Base-by-base conservation (phyloP, 805 yeast genomes). In the Candida dendrica region DNA sequence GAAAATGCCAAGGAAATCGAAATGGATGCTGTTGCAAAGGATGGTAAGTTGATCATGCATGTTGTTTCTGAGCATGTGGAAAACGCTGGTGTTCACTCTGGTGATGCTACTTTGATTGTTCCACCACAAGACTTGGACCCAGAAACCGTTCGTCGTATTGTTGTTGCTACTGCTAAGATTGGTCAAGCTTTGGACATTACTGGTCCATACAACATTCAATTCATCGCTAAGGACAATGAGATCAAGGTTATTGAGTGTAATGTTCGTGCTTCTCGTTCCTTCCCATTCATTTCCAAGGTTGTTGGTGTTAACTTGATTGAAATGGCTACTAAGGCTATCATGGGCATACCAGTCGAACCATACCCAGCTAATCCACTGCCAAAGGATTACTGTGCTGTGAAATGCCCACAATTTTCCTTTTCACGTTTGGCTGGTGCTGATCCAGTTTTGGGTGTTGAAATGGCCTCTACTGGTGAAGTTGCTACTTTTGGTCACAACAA, bases 391-490 rank as follows among this genome's bases (percentile, higher is more conserved):
- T 95, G 93, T 63, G 96, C 96, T 47, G 80, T 89, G 47, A 91
- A 91, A 72, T 97, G 90, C 45, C 98, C 98, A 11, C 98, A 91
- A 67, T 91, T 91, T 69, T 90, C 97, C 6, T 91, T 93, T 81
- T 84, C 97, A 26, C 81, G 98, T 65, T 75, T 91, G 52, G 86
- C 96, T 38, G 98, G 98, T 55, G 98, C 98, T 42, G 98, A 91
- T 64, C 98, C 98, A 41, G 89, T 91, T 47, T 73, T 91, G 51
- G 98, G 98, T 70, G 98, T 91, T 50, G 98, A 91, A 69, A 91
- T 91, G 98, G 96, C 98, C 16, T 91, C 97, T 26, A 91, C 98
- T 47, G 98, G 98, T 75, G 98, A 89, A 66, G 97, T 90, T 59
- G 99, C 99, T 39, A 79, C 95, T 49, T 91, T 93, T 61, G 99